Evolutionary conservation across 495 filamentous ascomycete genomes (phyloP).

Genomic region (Xylaria cubensis): DNA sequence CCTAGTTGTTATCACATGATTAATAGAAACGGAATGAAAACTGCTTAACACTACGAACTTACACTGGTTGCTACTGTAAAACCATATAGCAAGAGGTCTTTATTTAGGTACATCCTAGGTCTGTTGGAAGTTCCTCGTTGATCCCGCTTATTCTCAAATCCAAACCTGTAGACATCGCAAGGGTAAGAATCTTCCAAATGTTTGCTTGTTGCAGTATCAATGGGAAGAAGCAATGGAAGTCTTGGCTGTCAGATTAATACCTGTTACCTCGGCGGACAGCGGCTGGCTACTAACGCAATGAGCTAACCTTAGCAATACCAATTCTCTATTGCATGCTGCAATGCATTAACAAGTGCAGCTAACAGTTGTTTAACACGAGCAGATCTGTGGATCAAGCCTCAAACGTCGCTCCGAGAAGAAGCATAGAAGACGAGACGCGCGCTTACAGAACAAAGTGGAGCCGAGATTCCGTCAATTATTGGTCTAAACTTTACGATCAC

Average conservation of each 20-base stretch:
- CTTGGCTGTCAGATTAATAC: neutral
- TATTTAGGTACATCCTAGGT: neutral
- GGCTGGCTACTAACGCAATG: neutral
- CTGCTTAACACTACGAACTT: neutral
- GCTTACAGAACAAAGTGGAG: neutral
- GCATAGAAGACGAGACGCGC: slow-evolving; percentile 11
- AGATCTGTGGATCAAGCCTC: neutral
- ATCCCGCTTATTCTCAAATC: neutral
- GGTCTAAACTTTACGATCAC: neutral
- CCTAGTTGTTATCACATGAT: neutral
- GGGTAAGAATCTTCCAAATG: neutral
- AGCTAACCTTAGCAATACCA: neutral
- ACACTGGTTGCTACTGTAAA: neutral
- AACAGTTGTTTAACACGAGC: neutral
- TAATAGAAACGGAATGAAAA: neutral
- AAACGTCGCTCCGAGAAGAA: neutral
- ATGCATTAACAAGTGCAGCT: neutral
- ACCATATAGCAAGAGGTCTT: neutral
- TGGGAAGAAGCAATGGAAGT: neutral
- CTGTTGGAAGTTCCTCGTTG: neutral
- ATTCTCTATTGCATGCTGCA: neutral
- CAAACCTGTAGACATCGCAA: neutral
- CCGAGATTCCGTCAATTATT: neutral
- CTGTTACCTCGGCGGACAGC: neutral
- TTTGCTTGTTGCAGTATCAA: neutral